phyloP scores from a whole-genome alignment of 179 eudicot species.

The Nepenthes alata region DNA sequence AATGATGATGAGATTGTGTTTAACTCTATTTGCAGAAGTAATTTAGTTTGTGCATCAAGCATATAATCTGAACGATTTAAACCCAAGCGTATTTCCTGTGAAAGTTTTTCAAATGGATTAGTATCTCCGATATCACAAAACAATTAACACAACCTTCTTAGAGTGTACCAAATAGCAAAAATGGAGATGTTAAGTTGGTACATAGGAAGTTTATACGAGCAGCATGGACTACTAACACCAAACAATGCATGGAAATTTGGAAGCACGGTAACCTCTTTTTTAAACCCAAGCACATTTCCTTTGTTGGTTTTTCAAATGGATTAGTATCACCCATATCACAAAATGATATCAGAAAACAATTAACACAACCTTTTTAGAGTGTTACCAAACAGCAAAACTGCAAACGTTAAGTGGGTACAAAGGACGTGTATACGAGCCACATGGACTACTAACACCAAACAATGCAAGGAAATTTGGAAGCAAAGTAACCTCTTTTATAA shows the following conservation, averaged over 20 bases:
- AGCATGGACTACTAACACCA: background rate
- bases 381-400: too few relatives aligned
- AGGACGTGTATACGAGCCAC: too few relatives aligned
- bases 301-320: too few relatives aligned
- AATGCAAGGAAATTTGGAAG: background rate
- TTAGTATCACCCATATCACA: too few relatives aligned
- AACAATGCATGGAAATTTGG: background rate
- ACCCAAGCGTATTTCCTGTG: constrained; percentile 87
- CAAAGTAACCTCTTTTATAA: constrained; percentile 53
- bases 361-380: too few relatives aligned
- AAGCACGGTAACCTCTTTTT: constrained; percentile 52
- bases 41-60: constrained; percentile 87
- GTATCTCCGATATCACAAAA: constrained; percentile 1
- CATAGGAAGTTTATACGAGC: background rate
- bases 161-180: background rate
- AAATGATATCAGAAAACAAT: too few relatives aligned
- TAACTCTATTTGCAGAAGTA: constrained; percentile 89
- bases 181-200: background rate
- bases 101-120: constrained; percentile 9
- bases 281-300: background rate
- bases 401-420: too few relatives aligned
- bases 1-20: constrained; percentile 86
- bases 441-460: background rate
- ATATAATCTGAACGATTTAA: constrained; percentile 94
- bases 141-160: constrained; percentile 1